Evolutionary conservation across 2,329 filamentous ascomycete genomes (phyloP).

Genomic region (Triangularia verruculosa): DNA sequence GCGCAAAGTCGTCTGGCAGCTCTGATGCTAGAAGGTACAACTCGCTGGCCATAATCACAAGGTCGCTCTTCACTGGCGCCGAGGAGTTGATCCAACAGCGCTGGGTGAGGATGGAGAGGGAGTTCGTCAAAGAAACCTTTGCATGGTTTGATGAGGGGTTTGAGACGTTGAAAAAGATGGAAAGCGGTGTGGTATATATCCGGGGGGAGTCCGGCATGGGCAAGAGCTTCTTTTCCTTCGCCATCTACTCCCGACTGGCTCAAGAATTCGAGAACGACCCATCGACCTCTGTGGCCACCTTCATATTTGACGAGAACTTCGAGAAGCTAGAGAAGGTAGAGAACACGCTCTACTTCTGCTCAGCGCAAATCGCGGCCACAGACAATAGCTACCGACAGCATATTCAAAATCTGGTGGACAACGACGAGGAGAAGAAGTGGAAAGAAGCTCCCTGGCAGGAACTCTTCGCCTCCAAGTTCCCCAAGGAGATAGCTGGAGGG

Average conservation of each 20-base stretch:
- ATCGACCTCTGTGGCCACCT: background rate
- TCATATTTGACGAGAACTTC: constrained; percentile 7
- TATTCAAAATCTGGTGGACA: constrained; percentile 4
- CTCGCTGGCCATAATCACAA: constrained; percentile 6
- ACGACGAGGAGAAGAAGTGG: background rate
- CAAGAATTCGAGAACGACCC: background rate
- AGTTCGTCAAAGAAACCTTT: constrained; percentile 2
- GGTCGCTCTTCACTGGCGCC: constrained; percentile 4
- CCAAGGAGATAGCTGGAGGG: background rate
- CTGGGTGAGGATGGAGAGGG: constrained; percentile 8
- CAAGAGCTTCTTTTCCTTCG: constrained; percentile 4
- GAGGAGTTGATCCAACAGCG: background rate
- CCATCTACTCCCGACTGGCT: constrained; percentile 1
- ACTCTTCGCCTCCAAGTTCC: background rate
- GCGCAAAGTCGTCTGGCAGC: background rate
- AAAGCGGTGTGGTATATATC: background rate
- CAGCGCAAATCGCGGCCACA: background rate
- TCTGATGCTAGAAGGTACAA: constrained; percentile 4
- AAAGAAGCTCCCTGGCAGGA: background rate
- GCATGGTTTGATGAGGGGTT: background rate
- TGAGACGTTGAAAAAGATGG: constrained; percentile 2
- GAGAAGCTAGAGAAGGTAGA: constrained; percentile 1
- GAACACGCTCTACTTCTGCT: constrained; percentile 7
- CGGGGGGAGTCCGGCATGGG: constrained; percentile 5
- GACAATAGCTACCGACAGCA: constrained; percentile 6